Conservation (phyloP, 768 basidiomycete species). For the Boletus fagicola region DNA sequence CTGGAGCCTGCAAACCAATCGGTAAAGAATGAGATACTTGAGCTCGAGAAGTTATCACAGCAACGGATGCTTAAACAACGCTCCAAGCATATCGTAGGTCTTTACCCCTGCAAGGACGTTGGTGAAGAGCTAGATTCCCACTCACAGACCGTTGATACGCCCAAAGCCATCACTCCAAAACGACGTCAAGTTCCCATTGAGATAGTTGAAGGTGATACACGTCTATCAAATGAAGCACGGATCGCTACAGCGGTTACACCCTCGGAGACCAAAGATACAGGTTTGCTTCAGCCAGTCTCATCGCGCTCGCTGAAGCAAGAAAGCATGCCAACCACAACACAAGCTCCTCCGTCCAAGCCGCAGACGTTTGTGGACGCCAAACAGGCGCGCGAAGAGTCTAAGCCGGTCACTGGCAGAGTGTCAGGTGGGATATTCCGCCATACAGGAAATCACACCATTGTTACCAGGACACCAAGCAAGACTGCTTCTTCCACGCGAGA, state of each 20-base stretch:
- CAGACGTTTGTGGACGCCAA: conserved; percentile 59
- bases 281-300: conserved; percentile 40
- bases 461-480: conserved; percentile 37
- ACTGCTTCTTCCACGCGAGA: conserved; percentile 5
- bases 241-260: neutral
- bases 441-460: conserved; percentile 59
- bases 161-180: conserved; percentile 28
- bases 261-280: conserved; percentile 12
- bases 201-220: conserved; percentile 45
- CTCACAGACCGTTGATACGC: conserved; percentile 7
- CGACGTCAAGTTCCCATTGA: conserved; percentile 64
- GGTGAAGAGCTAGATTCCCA: conserved; percentile 7
- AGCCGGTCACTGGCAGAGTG: conserved; percentile 44
- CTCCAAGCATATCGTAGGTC: conserved; percentile 34
- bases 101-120: neutral
- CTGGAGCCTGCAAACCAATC: conserved; percentile 65
- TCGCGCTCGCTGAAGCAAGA: conserved; percentile 34
- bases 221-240: conserved; percentile 1
- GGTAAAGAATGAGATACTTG: conserved; percentile 61
- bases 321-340: conserved; percentile 6
- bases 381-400: conserved; percentile 47
- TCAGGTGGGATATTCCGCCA: conserved; percentile 74
- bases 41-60: conserved; percentile 42
- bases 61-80: conserved; percentile 30
- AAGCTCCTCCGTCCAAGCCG: conserved; percentile 13